Evolutionary conservation across 2,329 filamentous ascomycete genomes (phyloP), one percentile per base, ranked within the genome.

Genomic region (Trichoderma hamatum): DNA sequence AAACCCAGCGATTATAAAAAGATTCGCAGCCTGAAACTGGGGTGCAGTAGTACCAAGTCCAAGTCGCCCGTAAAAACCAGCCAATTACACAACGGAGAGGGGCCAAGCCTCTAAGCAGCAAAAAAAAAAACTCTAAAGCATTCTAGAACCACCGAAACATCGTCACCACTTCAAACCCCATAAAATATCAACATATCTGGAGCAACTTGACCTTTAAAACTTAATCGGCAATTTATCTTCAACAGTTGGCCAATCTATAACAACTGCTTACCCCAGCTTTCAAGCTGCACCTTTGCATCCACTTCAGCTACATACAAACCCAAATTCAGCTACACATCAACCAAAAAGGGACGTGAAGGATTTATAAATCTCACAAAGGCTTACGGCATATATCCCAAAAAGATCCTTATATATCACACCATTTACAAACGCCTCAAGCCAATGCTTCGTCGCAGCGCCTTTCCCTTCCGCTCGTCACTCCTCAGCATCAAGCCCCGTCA

Each of bases 401-500:
- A n/a, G n/a, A 21, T 16, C 13, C 0, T 43, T 28, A 1, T 13
- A 10, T 21, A 7, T 21, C 19, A 7, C 13, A 9, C 32, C 26
- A 16, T n/a, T 19, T 13, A 0, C 10, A 28, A 10, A n/a, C 30
- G 5, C 9, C 13, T 10, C 11, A 61, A 24, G n/a, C 36, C 54
- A 66, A 66, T 70, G 68, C 68, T 70, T 46, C 68, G 68, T 34
- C 64, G 68, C 68, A 61, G 26, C 32, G 10, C 63, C 32, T 36
- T 68, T 30, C 14, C 26, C 43, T 16, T 59, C 34, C 65, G 58
- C n/a, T 28, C 62, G 13, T 51, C 46, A 5, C 62, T 9, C 30
- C 28, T 65, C 55, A 58, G 5, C 13, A 6, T 56, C 13, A 3
- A 24, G 14, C 13, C 43, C 21, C 54, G n/a, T 3, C 30, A 19